Evolutionary conservation across 2,329 filamentous ascomycete species (phyloP).

Genomic region (Periconia sp.): DNA sequence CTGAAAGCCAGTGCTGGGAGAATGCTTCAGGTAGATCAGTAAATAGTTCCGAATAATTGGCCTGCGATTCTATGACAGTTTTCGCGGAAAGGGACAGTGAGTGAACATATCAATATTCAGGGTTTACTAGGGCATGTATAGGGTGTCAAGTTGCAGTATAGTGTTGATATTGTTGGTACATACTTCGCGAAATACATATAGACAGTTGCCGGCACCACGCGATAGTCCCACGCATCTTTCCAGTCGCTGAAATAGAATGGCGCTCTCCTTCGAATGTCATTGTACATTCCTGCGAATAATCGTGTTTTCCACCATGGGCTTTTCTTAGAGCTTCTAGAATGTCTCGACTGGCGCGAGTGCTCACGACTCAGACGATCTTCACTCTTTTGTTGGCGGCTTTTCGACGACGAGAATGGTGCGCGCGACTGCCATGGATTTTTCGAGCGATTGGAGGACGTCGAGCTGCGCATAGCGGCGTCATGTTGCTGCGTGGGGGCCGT

Average conservation of each 20-base stretch:
- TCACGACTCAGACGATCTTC: conserved; percentile 19
- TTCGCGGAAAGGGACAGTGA: not conserved
- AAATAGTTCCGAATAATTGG: not conserved
- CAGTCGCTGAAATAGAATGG: conserved; percentile 85
- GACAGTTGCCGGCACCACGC: conserved; percentile 82
- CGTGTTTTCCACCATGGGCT: conserved; percentile 74
- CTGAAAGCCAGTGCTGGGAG: conserved; percentile 87
- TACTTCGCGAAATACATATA: conserved; percentile 98
- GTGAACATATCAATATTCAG: not conserved
- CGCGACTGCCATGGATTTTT: conserved; percentile 27
- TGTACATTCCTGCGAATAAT: conserved; percentile 78
- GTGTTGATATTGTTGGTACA: conserved; percentile 30
- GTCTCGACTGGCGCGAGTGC: conserved; percentile 20
- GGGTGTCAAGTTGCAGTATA: not conserved
- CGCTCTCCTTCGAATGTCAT: conserved; percentile 74
- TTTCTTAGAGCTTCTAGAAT: conserved; percentile 22
- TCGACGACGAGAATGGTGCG: conserved; percentile 19
- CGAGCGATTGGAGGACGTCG: conserved; percentile 21
- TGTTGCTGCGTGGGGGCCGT: conserved; percentile 24
- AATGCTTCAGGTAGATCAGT: conserved; percentile 62
- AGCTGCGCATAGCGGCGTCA: conserved; percentile 21
- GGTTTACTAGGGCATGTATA: too few relatives aligned
- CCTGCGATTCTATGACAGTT: not conserved
- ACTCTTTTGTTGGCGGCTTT: conserved; percentile 6
- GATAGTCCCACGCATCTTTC: conserved; percentile 88